phyloP scores from a whole-genome alignment of 1,284 basidiomycete species.

The Quambalaria eucalypti region DNA sequence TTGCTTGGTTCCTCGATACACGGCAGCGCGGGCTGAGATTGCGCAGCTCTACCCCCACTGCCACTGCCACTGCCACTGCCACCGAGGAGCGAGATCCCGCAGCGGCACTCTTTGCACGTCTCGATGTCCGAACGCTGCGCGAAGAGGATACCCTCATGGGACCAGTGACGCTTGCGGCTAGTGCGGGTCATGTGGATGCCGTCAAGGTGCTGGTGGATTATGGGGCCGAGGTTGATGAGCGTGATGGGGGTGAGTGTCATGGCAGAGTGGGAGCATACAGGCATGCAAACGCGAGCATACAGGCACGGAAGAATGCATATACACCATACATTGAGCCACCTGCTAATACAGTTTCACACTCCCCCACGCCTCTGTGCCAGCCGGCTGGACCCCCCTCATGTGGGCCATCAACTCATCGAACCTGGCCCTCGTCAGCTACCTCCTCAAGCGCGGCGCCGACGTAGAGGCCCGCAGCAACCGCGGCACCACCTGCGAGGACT shows the following conservation, averaged over 20 bases:
- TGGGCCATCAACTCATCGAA: conserved; percentile 81
- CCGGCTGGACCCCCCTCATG: conserved; percentile 91
- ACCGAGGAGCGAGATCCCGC: conserved; percentile 7
- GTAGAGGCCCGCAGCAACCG: conserved; percentile 26
- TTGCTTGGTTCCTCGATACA: conserved; percentile 28
- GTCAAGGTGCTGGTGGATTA: conserved; percentile 27
- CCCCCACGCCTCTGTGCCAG: conserved; percentile 48
- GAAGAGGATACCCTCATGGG: conserved; percentile 29
- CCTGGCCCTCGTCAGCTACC: conserved; percentile 78
- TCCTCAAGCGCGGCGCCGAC: conserved; percentile 70
- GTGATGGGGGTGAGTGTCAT: conserved; percentile 19
- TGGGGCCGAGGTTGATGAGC: conserved; percentile 32
- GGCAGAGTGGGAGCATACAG: neutral
- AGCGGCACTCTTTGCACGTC: conserved; percentile 7
- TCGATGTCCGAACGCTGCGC: conserved; percentile 3
- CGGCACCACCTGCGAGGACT: conserved; percentile 36
- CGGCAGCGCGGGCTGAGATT: conserved; percentile 13
- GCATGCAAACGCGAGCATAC: neutral
- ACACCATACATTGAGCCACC: neutral
- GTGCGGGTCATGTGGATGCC: conserved; percentile 31
- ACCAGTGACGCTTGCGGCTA: conserved; percentile 30
- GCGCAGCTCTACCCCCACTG: neutral
- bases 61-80: neutral
- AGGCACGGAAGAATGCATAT: neutral
- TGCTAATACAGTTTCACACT: neutral